Percentiles rank a stretch among this genome's conserved stretches.
phyloP scores from a whole-genome alignment of 352 stramenopile species.

The Phytophthora podocarpi region DNA sequence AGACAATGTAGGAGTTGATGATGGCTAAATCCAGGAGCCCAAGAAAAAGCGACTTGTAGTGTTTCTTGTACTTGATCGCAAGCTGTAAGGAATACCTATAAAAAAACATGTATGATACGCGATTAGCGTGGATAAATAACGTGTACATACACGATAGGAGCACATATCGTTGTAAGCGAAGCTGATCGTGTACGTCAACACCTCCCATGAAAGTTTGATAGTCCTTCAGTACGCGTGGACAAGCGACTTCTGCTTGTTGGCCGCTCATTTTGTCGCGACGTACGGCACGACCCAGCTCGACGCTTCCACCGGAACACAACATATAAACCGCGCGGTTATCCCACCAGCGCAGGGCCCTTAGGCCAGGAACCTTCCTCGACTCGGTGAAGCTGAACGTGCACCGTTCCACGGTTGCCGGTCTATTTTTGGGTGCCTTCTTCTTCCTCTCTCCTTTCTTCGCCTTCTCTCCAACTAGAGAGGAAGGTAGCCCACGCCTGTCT shows the following conservation, averaged over 20 bases:
- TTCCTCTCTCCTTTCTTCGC: neutral
- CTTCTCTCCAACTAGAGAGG: neutral
- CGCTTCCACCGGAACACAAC: conserved; percentile 1
- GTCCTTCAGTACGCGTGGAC: neutral
- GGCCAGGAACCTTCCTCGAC: neutral
- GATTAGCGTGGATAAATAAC: neutral
- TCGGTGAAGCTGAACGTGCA: neutral
- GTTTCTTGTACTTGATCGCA: conserved; percentile 21
- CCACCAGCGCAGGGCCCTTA: neutral
- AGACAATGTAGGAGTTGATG: conserved; percentile 13
- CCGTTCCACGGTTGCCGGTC: neutral
- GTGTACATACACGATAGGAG: neutral
- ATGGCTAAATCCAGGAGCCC: conserved; percentile 15
- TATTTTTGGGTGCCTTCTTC: neutral
- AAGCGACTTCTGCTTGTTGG: neutral
- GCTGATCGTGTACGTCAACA: no score
- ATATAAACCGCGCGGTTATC: conserved; percentile 9
- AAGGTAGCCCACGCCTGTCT: conserved; percentile 6
- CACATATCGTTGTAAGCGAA: no score
- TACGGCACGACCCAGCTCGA: conserved; percentile 7
- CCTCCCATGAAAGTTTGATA: no score
- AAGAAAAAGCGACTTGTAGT: conserved; percentile 15
- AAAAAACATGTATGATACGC: conserved; percentile 4
- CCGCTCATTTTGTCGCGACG: neutral
- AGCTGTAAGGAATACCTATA: conserved; percentile 20